A percentile compares a stretch with the other conserved stretches of the same genome.
phyloP scores from a whole-genome alignment of 257 asterid species.

The Linaria vulgaris region DNA sequence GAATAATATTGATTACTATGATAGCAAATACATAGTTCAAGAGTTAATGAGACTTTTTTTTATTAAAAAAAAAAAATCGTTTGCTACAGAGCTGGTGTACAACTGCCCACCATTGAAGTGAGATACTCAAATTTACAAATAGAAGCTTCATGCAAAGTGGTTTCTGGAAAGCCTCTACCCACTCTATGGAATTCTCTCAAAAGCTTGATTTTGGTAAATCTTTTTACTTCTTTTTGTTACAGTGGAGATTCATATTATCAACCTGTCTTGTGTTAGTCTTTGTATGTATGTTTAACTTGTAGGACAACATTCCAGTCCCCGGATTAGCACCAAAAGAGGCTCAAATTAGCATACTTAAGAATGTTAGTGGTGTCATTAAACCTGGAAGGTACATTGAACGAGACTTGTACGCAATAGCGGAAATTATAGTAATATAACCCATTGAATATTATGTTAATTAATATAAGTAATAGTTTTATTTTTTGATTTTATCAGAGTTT shows the following conservation, averaged over 20 bases:
- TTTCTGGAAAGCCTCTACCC: slow-evolving; percentile 70
- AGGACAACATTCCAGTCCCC: slow-evolving; percentile 54
- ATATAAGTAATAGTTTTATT: slow-evolving; percentile 5
- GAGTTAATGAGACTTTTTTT: too few species aligned
- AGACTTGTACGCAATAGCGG: too few species aligned
- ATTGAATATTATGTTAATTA: background rate
- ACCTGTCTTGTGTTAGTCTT: too few species aligned
- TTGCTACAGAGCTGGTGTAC: slow-evolving; percentile 56
- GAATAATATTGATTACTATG: too few species aligned
- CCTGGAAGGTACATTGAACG: slow-evolving; percentile 56
- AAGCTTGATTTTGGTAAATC: slow-evolving; percentile 45
- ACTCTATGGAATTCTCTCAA: slow-evolving; percentile 73
- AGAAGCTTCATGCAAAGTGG: slow-evolving; percentile 69
- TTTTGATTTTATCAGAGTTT: too few species aligned
- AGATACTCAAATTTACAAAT: slow-evolving; percentile 43
- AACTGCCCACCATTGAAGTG: slow-evolving; percentile 63
- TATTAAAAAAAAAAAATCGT: too few species aligned
- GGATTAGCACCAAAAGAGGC: slow-evolving; percentile 47
- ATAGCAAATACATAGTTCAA: too few species aligned
- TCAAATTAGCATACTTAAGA: slow-evolving; percentile 46
- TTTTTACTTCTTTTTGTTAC: too few species aligned
- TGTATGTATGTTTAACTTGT: too few species aligned
- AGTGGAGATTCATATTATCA: too few species aligned
- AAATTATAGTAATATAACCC: too few species aligned
- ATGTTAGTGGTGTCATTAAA: slow-evolving; percentile 54